These are phyloP conservation scores for Peronospora belbahrii DNA, from an alignment of 352 stramenopile species.

Conservation along the genomic window DNA sequence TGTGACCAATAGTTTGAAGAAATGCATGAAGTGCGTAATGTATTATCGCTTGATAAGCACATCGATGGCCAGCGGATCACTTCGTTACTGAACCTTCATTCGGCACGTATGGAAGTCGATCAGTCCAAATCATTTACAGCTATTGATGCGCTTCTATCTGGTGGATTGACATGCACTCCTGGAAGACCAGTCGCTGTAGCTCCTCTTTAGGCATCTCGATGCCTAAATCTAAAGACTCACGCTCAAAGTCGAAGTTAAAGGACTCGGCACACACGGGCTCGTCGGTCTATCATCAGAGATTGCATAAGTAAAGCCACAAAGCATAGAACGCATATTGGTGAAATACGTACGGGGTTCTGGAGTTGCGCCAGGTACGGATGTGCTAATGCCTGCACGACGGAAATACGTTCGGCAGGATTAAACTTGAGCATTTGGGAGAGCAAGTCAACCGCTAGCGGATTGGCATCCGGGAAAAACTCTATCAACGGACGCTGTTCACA, in stretches of 20 bases:
- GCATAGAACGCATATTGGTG: not conserved
- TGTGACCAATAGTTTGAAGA: not conserved
- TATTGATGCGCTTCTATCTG: conserved; percentile 62
- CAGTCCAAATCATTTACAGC: conserved; percentile 24
- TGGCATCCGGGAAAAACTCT: conserved; percentile 84
- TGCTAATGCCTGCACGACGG: conserved; percentile 82
- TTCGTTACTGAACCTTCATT: conserved; percentile 3
- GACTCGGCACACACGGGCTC: conserved; percentile 73
- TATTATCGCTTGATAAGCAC: not conserved
- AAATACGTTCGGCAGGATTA: conserved; percentile 91
- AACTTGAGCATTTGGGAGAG: conserved; percentile 90
- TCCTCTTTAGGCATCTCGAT: conserved; percentile 83
- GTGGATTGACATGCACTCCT: conserved; percentile 68
- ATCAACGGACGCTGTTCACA: conserved; percentile 45
- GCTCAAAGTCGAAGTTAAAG: conserved; percentile 86
- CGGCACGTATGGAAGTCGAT: conserved; percentile 1
- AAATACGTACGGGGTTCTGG: conserved; percentile 73
- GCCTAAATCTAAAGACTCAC: conserved; percentile 68
- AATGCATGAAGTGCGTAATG: conserved; percentile 23
- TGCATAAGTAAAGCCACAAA: not conserved
- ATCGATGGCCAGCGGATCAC: not conserved
- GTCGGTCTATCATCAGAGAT: conserved; percentile 43
- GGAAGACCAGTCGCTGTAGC: conserved; percentile 74
- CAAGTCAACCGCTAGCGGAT: conserved; percentile 76
- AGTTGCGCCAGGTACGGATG: conserved; percentile 88